Evolutionary conservation across 2,329 filamentous ascomycete genomes (phyloP), one percentile per base, ranked within the genome.

Genomic region (Aspergillus persii): DNA sequence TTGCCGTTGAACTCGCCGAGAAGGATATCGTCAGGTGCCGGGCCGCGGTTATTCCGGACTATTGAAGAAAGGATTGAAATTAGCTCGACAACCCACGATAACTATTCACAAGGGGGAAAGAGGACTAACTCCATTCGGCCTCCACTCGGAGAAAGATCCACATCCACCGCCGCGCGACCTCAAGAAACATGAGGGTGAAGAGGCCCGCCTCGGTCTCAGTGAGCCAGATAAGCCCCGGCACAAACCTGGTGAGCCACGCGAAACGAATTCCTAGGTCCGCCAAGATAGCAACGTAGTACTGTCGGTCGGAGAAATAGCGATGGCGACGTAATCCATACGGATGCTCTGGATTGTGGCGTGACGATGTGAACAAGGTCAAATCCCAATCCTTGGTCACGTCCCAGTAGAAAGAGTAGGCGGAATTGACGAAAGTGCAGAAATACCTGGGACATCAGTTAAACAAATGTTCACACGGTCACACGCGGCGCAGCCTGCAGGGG

Each of bases 61-160:
- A 57, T 61, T 54, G 53, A 53, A 50, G 4, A 29, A 18, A 57
- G 64, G 53, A 49, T 48, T 30, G 26, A 8, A 9, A 55, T 70
- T 41, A 41, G 36, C 12, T 41, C 36, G 12, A n/a, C 47, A 72
- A 63, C 53, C 53, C 51, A 15, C 62, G 50, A 56, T 51, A 50
- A 39, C 50, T 27, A 36, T 48, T 56, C 1, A 50, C n/a, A 46
- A 47, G 27, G 56, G 29, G 30, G 11, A 29, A 33, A 49, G 26
- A 50, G 23, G 48, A 77, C 77, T 86, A 81, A 76, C 91, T 84
- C 90, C 90, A 96, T 79, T 99, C 95, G 26, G 92, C 93, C 81
- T 99, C 95, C 46, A 96, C 88, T 8, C 95, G 86, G 77, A 98
- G 91, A 77, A 97, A 98, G 58, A 97, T 92, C 95, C 95, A 99